Base-by-base conservation (phyloP, 106 monocot genomes). In the Acorus calamus region DNA sequence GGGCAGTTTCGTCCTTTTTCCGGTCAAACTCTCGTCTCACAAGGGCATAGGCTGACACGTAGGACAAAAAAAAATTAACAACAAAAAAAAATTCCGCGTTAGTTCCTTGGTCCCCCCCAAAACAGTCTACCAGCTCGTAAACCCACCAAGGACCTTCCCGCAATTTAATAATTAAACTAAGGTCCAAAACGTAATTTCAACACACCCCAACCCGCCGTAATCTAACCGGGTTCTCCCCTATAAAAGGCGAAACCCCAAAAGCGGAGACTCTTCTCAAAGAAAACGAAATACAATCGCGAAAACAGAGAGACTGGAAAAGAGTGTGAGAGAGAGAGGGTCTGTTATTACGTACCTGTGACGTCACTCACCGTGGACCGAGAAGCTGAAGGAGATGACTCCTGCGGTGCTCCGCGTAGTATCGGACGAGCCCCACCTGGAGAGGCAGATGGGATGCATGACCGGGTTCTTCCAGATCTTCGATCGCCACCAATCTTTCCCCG, bases 381-480 rank as follows among this genome's bases (percentile, higher is more conserved):
- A 50, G 67, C 67, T 74, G 11, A 47, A 28, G 1, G 28, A 28
- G 28, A 28, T 28, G 28, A 28, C 28, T 28, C 28, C 28, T 28
- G 28, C 28, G 28, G 28, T 28, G 28, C 28, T 28, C 28, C 28
- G 28, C 28, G 28, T 28, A 28, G 28, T 28, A 28, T 1, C 28
- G 28, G 28, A 28, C 28, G 28, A 28, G 28, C 28, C 28, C 28
- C 28, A 28, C 28, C 28, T 86, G 2, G 79, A 82, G 68, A 74
- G 70, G 78, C 96, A 88, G 60, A 83, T 98, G 79, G 96, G 96
- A 1, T 98, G 96, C 76, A 92, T 98, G 91, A 66, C 91, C 3
- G 85, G 91, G 12, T 91, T 98, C 66, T 70, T 91, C 51, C 91
- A 91, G 69, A 63, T 98, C 67, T 92, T 98, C 84, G 91, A 98